These are phyloP conservation scores for Diutina pseudorugosa DNA, from an alignment of 1,139 yeast genomes.

Conservation along the genomic window DNA sequence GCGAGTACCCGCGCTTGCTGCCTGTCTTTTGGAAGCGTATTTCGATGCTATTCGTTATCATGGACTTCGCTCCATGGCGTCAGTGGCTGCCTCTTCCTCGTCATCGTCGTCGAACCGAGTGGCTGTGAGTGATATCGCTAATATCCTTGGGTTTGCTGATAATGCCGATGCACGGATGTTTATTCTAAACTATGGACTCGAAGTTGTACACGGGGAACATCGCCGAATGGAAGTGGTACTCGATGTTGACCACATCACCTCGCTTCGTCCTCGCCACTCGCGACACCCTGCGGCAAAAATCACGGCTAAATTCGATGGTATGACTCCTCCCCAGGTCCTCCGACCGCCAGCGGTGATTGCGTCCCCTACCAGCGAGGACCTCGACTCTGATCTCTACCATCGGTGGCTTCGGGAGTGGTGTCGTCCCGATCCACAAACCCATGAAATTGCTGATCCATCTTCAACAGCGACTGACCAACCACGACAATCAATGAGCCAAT, in stretches of 20 bases:
- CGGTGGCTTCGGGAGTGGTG: not conserved
- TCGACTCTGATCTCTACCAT: not conserved
- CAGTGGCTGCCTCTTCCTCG: too few relatives aligned
- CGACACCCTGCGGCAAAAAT: not conserved
- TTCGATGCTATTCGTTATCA: not conserved
- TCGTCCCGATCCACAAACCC: not conserved
- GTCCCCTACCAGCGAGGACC: not conserved
- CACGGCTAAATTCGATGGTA: not conserved
- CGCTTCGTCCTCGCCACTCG: not conserved
- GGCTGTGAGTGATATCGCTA: not conserved
- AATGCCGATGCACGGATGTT: not conserved
- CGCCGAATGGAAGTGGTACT: not conserved
- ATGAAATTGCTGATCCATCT: not conserved
- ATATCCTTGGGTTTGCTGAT: not conserved
- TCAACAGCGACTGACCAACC: too few relatives aligned
- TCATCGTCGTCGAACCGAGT: not conserved
- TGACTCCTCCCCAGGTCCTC: not conserved
- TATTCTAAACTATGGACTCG: not conserved
- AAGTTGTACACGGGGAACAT: not conserved
- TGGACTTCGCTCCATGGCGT: not conserved
- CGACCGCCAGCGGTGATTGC: not conserved
- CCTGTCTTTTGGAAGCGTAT: not conserved
- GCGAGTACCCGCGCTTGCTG: not conserved
- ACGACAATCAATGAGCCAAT: too few relatives aligned
- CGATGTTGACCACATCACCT: not conserved